Base-by-base conservation (phyloP, 805 yeast genomes). In the Naumovozyma dairenensis region DNA sequence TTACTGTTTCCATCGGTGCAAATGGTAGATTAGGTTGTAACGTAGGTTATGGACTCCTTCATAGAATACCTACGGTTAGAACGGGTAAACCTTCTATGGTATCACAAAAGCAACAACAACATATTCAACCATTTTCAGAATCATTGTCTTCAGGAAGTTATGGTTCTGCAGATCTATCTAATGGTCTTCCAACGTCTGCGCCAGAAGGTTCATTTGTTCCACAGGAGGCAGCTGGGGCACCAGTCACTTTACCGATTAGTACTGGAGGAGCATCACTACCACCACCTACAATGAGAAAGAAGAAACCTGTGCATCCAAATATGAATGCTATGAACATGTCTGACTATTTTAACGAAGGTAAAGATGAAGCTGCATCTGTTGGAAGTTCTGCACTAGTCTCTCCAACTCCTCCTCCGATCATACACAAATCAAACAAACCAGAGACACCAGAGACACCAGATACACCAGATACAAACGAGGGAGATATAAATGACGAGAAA, bases 11-110 rank as follows among this genome's bases (percentile, higher is more conserved):
- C 34, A 80, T 84, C 3, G 84, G 86, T n/a, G 85, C 87, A 12
- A 70, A 65, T 43, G 94, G 95, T 1, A 64, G 85, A 24, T 60
- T 89, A 24, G 98, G 98, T 2, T 86, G 96, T 60, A 94, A 87
- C 43, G 93, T 89, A 14, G 97, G 96, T 0, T 87, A 86, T 49
- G 98, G 98, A 0, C 67, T 81, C 33, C 62, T 89, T 32, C 97
- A 89, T 53, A 64, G 92, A 39, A 59, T 83, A n/a, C 96, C 97
- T 1, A 73, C 75, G 1, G 54, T 52, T 5, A 29, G 21, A 29
- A 9, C 12, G 13, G n/a, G 17, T 6, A 16, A 22, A 5, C 18
- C 10, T 12, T 15, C 14, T 3, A 15, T 15, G 7, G 16, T 20
- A 17, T 4, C 22, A 20, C 21, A 28, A 22, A 4, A 3, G 8